Conservation (phyloP, 2,329 filamentous ascomycete species). For the Fusarium secorum region DNA sequence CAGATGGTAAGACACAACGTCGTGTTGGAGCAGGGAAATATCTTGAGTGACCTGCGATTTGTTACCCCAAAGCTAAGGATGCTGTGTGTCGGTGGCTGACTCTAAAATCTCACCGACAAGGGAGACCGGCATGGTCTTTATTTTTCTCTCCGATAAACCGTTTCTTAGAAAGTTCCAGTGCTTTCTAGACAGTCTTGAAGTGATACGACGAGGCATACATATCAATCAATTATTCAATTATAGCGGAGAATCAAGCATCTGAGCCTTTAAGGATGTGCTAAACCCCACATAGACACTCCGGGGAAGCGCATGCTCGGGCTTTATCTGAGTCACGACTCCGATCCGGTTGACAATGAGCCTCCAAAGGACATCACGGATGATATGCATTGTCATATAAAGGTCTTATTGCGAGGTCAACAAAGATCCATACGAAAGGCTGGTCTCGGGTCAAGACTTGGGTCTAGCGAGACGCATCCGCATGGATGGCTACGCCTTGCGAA, state of each 20-base stretch:
- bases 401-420: background rate
- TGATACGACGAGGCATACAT: background rate
- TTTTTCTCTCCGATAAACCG: constrained; percentile 2
- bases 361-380: background rate
- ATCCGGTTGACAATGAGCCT: background rate
- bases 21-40: constrained; percentile 3
- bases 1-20: constrained; percentile 16
- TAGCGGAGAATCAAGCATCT: background rate
- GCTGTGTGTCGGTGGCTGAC: constrained; percentile 21
- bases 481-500: constrained; percentile 40
- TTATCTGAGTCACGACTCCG: background rate
- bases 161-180: constrained; percentile 37
- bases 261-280: background rate
- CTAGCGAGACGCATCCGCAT: constrained; percentile 13
- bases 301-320: constrained; percentile 2
- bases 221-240: background rate
- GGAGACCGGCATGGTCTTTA: background rate
- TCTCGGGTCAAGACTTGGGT: constrained; percentile 28
- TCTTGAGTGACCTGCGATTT: constrained; percentile 30
- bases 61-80: constrained; percentile 2
- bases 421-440: constrained; percentile 26
- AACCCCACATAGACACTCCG: constrained; percentile 2
- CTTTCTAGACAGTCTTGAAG: constrained; percentile 14
- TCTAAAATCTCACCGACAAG: constrained; percentile 33
- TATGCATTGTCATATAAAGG: background rate